Evolutionary conservation across 768 basidiomycete genomes (phyloP).

Genomic region (Cystobasidium onofrii): DNA sequence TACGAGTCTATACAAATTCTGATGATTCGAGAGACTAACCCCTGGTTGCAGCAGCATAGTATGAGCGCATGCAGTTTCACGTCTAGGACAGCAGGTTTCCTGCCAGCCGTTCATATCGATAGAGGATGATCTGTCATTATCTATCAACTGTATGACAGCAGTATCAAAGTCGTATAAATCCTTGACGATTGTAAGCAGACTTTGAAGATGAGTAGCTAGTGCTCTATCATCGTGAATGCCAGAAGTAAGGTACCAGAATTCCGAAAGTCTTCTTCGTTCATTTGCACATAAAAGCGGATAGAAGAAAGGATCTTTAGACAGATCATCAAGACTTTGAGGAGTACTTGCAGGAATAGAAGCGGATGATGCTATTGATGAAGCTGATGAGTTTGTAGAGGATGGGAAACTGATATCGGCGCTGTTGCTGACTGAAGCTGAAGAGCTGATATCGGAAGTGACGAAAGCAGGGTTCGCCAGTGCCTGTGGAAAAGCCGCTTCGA

Average conservation of each 20-base stretch:
- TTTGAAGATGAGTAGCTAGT: not conserved
- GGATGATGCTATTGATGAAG: not conserved
- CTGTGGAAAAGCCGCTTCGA: not conserved
- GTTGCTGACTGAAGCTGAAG: not conserved
- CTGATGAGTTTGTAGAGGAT: not conserved
- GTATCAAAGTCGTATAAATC: not conserved
- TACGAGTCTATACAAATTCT: too few species aligned
- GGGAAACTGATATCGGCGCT: not conserved
- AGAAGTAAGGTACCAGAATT: not conserved
- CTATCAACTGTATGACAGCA: not conserved
- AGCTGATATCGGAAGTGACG: not conserved
- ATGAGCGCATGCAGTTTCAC: constrained; percentile 12
- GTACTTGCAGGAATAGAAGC: not conserved
- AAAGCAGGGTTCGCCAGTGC: not conserved
- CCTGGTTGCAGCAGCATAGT: constrained; percentile 4
- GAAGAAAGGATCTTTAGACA: not conserved
- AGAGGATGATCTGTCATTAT: constrained; percentile 1
- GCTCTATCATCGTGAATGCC: not conserved
- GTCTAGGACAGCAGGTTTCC: not conserved
- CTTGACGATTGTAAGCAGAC: not conserved
- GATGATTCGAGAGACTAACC: too few species aligned
- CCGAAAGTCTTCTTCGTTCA: not conserved
- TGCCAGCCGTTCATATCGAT: not conserved
- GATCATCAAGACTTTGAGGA: not conserved
- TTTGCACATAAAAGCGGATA: not conserved